Percentiles rank a stretch among this genome's conserved stretches.
Evolutionary conservation across 495 filamentous ascomycete genomes (phyloP).

Genomic region (Aspergillus nidulans): DNA sequence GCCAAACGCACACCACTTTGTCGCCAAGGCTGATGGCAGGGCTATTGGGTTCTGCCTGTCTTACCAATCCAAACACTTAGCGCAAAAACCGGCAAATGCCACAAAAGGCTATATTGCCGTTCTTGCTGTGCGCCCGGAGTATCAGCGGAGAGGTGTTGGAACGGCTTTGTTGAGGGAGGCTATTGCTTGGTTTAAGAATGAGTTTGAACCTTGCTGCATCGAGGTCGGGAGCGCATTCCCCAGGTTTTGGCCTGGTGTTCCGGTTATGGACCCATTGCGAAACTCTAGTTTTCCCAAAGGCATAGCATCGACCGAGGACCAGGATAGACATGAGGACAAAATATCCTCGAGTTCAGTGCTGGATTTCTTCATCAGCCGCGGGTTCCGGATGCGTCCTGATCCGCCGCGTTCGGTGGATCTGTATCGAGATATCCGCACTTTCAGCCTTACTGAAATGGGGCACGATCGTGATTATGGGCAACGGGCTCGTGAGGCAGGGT

Average conservation of each 20-base stretch:
- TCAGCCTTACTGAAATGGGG: conserved; percentile 27
- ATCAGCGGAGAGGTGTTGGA: conserved; percentile 41
- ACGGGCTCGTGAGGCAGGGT: conserved; percentile 29
- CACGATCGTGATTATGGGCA: conserved; percentile 18
- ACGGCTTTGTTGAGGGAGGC: conserved; percentile 36
- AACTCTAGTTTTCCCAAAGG: not conserved
- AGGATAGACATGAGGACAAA: not conserved
- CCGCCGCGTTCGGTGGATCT: conserved; percentile 36
- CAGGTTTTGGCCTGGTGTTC: conserved; percentile 47
- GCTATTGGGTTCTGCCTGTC: conserved; percentile 43
- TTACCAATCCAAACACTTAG: conserved; percentile 25
- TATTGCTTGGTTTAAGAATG: conserved; percentile 24
- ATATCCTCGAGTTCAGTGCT: conserved; percentile 15
- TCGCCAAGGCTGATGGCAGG: conserved; percentile 27
- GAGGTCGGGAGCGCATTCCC: conserved; percentile 44
- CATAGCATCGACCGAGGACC: not conserved
- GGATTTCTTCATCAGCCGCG: conserved; percentile 44
- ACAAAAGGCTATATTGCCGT: conserved; percentile 33
- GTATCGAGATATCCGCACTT: conserved; percentile 38
- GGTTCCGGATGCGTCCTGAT: conserved; percentile 31
- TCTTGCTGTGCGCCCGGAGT: conserved; percentile 37
- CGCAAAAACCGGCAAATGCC: not conserved
- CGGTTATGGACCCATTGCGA: conserved; percentile 16
- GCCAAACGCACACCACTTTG: conserved; percentile 29
- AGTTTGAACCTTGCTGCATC: conserved; percentile 22